These are phyloP conservation scores for Berberis vulgaris DNA, from an alignment of 164 flowering plant species.

Conservation along the genomic window DNA sequence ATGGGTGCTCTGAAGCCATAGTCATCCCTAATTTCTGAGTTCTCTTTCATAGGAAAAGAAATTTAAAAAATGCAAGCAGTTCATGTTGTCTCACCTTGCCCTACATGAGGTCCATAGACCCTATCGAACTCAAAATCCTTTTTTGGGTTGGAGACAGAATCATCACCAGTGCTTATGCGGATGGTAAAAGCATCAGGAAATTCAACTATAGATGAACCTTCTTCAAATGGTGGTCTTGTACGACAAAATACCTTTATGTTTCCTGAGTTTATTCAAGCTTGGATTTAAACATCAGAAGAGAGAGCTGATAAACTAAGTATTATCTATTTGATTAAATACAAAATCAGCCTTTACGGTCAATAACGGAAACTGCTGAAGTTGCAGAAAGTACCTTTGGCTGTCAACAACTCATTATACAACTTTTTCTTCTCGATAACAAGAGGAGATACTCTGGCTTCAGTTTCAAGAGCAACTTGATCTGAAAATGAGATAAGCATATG, in stretches of 20 bases:
- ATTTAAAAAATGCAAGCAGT: too few relatives aligned
- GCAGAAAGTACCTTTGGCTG: slow-evolving; percentile 63
- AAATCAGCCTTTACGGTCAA: too few relatives aligned
- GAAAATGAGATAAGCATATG: slow-evolving; percentile 11
- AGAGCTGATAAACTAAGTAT: too few relatives aligned
- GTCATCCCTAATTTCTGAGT: too few relatives aligned
- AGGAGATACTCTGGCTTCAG: slow-evolving; percentile 83
- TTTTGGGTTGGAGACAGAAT: slow-evolving; percentile 56
- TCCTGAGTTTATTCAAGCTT: slow-evolving; percentile 39
- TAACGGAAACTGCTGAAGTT: too few relatives aligned
- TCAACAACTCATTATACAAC: slow-evolving; percentile 88
- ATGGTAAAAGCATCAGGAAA: slow-evolving; percentile 89
- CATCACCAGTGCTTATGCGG: slow-evolving; percentile 69
- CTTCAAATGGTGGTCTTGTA: slow-evolving; percentile 86
- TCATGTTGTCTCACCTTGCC: slow-evolving; percentile 56
- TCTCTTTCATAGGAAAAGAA: too few relatives aligned
- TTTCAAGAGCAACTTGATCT: slow-evolving; percentile 87
- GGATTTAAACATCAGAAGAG: too few relatives aligned
- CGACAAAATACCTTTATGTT: slow-evolving; percentile 84
- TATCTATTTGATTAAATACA: too few relatives aligned
- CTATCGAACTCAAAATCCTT: slow-evolving; percentile 95
- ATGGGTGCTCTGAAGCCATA: too few relatives aligned
- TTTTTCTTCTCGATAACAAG: slow-evolving; percentile 78
- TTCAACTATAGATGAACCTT: slow-evolving; percentile 74
- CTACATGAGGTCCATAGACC: slow-evolving; percentile 99